Evolutionary conservation across 192 early-diverging fungal genomes (phyloP).

Genomic region (Haplosporangium gracile): DNA sequence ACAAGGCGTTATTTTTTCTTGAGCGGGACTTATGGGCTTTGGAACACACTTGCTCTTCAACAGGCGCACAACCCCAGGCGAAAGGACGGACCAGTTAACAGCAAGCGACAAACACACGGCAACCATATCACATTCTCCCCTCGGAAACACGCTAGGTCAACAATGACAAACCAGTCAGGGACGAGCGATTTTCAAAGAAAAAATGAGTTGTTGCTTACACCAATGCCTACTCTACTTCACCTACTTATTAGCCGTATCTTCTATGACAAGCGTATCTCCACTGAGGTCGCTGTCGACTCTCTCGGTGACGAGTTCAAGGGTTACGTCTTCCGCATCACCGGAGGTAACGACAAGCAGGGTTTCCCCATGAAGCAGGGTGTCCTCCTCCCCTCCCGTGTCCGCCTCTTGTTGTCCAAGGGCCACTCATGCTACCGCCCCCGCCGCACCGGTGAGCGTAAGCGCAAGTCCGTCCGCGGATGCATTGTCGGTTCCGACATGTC

Average conservation of each 20-base stretch:
- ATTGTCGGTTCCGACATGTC: slow-evolving; percentile 96
- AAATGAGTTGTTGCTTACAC: background rate
- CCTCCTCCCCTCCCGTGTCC: slow-evolving; percentile 77
- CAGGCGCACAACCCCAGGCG: background rate
- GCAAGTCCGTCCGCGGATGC: slow-evolving; percentile 99
- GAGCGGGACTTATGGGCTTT: background rate
- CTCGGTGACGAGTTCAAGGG: slow-evolving; percentile 99
- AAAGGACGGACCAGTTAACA: background rate
- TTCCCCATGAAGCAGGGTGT: slow-evolving; percentile 99
- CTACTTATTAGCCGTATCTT: slow-evolving; percentile 83
- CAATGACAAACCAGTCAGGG: background rate
- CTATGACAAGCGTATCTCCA: slow-evolving; percentile 98
- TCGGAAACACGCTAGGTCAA: background rate
- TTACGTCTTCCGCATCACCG: slow-evolving; percentile 99
- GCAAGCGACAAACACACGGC: slow-evolving; percentile 4
- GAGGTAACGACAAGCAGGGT: slow-evolving; percentile 99
- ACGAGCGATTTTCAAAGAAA: background rate
- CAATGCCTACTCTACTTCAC: background rate
- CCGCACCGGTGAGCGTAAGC: slow-evolving; percentile 97
- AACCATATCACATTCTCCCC: background rate
- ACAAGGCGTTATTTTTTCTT: slow-evolving; percentile 16
- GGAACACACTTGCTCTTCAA: background rate
- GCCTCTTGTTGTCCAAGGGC: slow-evolving; percentile 88
- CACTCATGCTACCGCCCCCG: slow-evolving; percentile 99
- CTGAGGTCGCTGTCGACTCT: slow-evolving; percentile 95